Evolutionary conservation across 2,329 filamentous ascomycete species (phyloP), one percentile per base, ranked within the genome.

Genomic region (Apiospora rasikravindrae): DNA sequence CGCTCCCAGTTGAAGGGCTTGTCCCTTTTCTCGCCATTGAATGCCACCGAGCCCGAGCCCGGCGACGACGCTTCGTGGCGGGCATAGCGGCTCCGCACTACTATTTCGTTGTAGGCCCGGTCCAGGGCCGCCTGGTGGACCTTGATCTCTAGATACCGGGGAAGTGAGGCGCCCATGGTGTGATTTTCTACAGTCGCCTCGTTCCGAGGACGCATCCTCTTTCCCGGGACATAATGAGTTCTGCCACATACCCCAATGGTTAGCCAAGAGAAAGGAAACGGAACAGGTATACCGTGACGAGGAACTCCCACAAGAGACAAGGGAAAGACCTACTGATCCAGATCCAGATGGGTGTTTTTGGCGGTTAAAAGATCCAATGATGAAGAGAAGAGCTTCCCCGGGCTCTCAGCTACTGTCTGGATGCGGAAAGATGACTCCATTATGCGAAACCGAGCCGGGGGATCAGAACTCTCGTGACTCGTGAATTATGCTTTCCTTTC

Each of bases 1-100:
- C 75, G 73, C 71, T 76, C 70, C 75, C 75, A 76, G 68, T 76
- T 76, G 74, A 75, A 76, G 1, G 75, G 75, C 70, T 76, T 76
- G 66, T 75, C 75, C 33, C 74, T 66, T 72, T 76, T 76, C 67
- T 76, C 75, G 10, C 75, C 75, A 1, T 73, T 66, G 53, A 76
- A 76, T 4, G 69, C 45, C 24, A 73, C 72, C 13, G 73, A 73
- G 16, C 40, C 64, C 14, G 69, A 26, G 51, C 33, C 53, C 22
- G 57, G 40, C 40, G 40, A 42, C 40, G 40, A 42, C 13, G 40
- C 40, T 42, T 42, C 22, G 57, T 64, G 33, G 33, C 67, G 37
- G 1, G 37, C 42, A 47, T 76, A 73, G 42, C 42, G n/a, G 10
- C 73, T 71, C 2, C 69, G 45, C 8, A 76, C 74, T 0, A 73